Evolutionary conservation across 257 asterid genomes (phyloP).

Genomic region (Jasminum sambac): DNA sequence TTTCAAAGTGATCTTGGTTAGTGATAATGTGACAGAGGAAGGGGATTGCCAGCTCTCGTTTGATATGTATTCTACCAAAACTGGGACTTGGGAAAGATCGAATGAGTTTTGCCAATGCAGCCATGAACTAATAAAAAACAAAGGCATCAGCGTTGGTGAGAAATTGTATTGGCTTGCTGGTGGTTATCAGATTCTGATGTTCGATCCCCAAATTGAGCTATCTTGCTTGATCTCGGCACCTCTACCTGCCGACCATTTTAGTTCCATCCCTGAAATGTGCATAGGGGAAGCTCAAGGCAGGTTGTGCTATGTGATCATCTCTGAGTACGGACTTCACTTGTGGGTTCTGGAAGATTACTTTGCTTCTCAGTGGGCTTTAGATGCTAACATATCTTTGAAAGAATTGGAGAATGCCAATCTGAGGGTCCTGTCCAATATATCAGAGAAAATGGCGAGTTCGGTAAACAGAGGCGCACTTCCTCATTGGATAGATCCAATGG

Average conservation of each 20-base stretch:
- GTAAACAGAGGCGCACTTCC: neutral
- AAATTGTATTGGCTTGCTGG: constrained; percentile 58
- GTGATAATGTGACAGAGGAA: constrained; percentile 11
- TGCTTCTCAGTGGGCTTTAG: constrained; percentile 46
- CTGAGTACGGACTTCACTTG: constrained; percentile 52
- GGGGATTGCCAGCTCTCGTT: constrained; percentile 37
- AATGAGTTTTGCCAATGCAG: constrained; percentile 36
- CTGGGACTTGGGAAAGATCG: constrained; percentile 49
- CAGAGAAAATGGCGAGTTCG: constrained; percentile 31
- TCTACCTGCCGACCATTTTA: constrained; percentile 36
- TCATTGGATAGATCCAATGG: constrained; percentile 48
- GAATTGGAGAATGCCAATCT: constrained; percentile 45
- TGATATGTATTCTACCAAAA: constrained; percentile 44
- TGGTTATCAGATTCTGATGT: constrained; percentile 57
- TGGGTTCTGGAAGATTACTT: constrained; percentile 55
- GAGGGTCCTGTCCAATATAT: constrained; percentile 20
- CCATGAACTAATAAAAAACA: constrained; percentile 35
- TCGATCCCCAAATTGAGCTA: constrained; percentile 48
- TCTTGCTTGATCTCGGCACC: constrained; percentile 50
- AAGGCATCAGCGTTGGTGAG: constrained; percentile 42
- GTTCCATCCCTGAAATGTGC: constrained; percentile 44
- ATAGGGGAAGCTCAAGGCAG: constrained; percentile 59
- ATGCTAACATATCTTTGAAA: constrained; percentile 25
- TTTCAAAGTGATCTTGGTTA: constrained; percentile 50
- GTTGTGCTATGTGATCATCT: constrained; percentile 41